These are phyloP conservation scores for Cutaneotrichosporon sp. DNA, from an alignment of 1,284 basidiomycete genomes.

Conservation along the genomic window DNA sequence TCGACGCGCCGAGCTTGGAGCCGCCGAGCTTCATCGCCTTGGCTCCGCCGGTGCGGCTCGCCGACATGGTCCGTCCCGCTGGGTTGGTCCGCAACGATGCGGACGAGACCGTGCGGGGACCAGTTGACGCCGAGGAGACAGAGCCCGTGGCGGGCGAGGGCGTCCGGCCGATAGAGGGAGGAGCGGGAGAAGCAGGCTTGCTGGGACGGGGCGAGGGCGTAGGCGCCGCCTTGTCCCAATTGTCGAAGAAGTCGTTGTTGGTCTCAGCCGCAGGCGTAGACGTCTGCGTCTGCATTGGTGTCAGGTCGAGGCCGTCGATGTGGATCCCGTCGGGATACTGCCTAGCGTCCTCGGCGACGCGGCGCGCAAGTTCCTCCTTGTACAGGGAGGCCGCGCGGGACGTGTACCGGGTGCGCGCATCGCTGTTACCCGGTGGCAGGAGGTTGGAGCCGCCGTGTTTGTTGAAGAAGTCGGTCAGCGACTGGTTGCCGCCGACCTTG, in stretches of 20 bases:
- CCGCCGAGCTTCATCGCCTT: constrained; percentile 54
- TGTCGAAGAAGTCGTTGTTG: constrained; percentile 90
- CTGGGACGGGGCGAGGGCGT: constrained; percentile 31
- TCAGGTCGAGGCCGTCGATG: constrained; percentile 64
- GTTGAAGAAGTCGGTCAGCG: constrained; percentile 84
- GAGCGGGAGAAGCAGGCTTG: constrained; percentile 25
- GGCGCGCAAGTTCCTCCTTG: constrained; percentile 81
- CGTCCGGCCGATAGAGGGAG: constrained; percentile 40
- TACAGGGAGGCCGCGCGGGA: constrained; percentile 78
- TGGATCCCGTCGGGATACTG: constrained; percentile 70
- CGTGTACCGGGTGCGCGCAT: constrained; percentile 85
- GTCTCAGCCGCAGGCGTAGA: constrained; percentile 48
- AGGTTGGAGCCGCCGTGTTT: constrained; percentile 74
- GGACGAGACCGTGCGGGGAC: constrained; percentile 51
- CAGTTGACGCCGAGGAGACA: constrained; percentile 23
- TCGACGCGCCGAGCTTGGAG: constrained; percentile 55
- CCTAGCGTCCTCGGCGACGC: constrained; percentile 72
- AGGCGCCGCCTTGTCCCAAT: constrained; percentile 73
- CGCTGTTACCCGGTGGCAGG: constrained; percentile 59
- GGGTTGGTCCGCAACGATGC: constrained; percentile 45
- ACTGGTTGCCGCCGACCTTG: constrained; percentile 92
- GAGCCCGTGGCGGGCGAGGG: constrained; percentile 13
- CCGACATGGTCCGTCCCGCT: constrained; percentile 58
- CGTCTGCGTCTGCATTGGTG: constrained; percentile 51
- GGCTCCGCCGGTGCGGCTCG: constrained; percentile 35